These are phyloP conservation scores for Tagetes patula DNA, from an alignment of 129 eudicot genomes.

Conservation along the genomic window DNA sequence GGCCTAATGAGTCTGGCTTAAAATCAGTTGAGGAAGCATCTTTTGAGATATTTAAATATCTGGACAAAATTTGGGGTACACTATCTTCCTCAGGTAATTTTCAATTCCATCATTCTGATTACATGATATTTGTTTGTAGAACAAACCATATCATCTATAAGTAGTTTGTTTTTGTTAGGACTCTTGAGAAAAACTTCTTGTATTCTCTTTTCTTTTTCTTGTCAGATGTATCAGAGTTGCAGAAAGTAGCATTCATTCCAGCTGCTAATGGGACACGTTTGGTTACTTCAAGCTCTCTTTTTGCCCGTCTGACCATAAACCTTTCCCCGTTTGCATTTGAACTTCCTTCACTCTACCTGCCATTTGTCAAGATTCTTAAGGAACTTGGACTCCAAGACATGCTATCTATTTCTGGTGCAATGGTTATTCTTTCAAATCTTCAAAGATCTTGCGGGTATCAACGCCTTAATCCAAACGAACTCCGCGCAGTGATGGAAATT, in stretches of 20 bases:
- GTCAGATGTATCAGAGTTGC: conserved; percentile 68
- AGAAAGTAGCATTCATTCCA: conserved; percentile 90
- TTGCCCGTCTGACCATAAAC: conserved; percentile 74
- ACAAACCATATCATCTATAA: not conserved
- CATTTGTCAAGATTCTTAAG: conserved; percentile 80
- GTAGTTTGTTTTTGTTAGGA: not conserved
- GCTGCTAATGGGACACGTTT: conserved; percentile 98
- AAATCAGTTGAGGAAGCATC: conserved; percentile 90
- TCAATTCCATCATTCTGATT: not conserved
- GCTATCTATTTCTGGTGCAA: conserved; percentile 70
- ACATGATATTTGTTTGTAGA: not conserved
- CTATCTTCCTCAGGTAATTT: conserved; percentile 84
- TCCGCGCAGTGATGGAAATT: conserved; percentile 87
- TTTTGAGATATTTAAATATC: conserved; percentile 81
- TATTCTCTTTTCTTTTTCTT: conserved; percentile 9
- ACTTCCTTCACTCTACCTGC: conserved; percentile 81
- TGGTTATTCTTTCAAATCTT: conserved; percentile 74
- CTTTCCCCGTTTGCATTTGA: conserved; percentile 98
- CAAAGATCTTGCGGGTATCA: conserved; percentile 94
- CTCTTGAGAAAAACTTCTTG: not conserved
- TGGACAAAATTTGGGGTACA: conserved; percentile 81
- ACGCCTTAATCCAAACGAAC: conserved; percentile 92
- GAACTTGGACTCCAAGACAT: conserved; percentile 82
- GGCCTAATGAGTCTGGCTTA: conserved; percentile 76
- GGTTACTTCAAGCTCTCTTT: conserved; percentile 83